Conservation (phyloP, 1,284 basidiomycete species). For the Ceratobasidium sp. region DNA sequence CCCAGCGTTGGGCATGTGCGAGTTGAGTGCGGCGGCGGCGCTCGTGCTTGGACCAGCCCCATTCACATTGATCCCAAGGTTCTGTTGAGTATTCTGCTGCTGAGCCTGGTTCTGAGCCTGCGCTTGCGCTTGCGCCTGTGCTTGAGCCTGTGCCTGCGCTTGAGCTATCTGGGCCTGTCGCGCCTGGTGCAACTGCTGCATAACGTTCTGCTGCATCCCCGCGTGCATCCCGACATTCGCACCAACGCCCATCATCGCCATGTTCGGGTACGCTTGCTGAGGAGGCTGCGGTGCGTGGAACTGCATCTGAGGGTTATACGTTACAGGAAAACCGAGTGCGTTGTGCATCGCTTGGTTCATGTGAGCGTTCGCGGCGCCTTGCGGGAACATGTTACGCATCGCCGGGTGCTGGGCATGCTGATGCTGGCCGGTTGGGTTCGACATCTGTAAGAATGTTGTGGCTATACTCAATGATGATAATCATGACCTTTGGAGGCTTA, state of each 20-base stretch:
- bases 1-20: not conserved
- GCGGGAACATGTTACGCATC: slow-evolving; percentile 26
- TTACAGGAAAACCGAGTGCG: slow-evolving; percentile 32
- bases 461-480: not conserved
- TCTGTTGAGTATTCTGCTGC: slow-evolving; percentile 8
- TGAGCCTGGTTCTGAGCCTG: slow-evolving; percentile 20
- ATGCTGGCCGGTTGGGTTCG: slow-evolving; percentile 34
- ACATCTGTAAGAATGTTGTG: not conserved
- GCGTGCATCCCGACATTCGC: slow-evolving; percentile 11
- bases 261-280: slow-evolving; percentile 41
- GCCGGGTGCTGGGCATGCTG: slow-evolving; percentile 41
- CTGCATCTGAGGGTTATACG: slow-evolving; percentile 24
- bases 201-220: slow-evolving; percentile 43
- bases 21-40: not conserved
- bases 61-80: not conserved
- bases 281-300: slow-evolving; percentile 37
- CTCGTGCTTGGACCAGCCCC: slow-evolving; percentile 23
- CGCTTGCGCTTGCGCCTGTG: slow-evolving; percentile 32
- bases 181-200: slow-evolving; percentile 34
- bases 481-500: not conserved
- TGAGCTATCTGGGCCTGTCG: slow-evolving; percentile 36
- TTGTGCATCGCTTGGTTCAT: slow-evolving; percentile 38
- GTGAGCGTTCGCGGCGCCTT: slow-evolving; percentile 36
- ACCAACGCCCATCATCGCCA: slow-evolving; percentile 38
- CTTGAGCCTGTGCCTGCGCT: slow-evolving; percentile 25